phyloP scores from a whole-genome alignment of 2,329 filamentous ascomycete species.

The Colletotrichum echinochloae region DNA sequence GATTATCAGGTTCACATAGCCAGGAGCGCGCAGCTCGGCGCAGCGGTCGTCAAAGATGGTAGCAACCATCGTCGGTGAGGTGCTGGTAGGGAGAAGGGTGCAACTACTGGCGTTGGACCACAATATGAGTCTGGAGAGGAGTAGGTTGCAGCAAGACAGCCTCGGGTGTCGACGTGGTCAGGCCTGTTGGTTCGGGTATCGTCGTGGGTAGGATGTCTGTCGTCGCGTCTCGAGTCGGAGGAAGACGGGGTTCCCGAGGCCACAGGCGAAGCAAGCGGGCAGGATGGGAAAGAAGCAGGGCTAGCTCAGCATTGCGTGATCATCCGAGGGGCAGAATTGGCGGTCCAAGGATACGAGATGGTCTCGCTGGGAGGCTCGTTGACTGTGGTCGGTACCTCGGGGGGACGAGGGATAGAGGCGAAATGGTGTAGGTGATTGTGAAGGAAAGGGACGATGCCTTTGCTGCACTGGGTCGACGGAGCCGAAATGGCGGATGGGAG shows the following conservation, averaged over 20 bases:
- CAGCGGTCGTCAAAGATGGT: constrained; percentile 54
- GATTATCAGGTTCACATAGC: constrained; percentile 66
- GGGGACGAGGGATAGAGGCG: constrained; percentile 21
- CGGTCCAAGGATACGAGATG: constrained; percentile 5
- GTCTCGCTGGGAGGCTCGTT: constrained; percentile 14
- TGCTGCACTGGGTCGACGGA: neutral
- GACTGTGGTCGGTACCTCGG: constrained; percentile 23
- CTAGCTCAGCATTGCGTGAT: constrained; percentile 38
- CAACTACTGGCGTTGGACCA: neutral
- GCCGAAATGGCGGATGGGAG: constrained; percentile 2
- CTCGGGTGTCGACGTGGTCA: neutral
- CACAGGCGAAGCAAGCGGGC: constrained; percentile 19
- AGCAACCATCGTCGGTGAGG: constrained; percentile 21
- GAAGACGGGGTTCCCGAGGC: constrained; percentile 18
- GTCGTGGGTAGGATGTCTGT: constrained; percentile 10
- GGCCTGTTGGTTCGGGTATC: neutral
- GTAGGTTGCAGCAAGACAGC: neutral
- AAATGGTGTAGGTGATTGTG: constrained; percentile 18
- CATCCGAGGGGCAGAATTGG: neutral
- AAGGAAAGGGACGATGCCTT: constrained; percentile 7
- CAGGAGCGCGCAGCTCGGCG: constrained; percentile 64
- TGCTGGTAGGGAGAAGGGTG: neutral
- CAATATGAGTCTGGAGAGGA: neutral
- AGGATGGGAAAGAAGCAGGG: constrained; percentile 2
- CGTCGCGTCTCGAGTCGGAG: constrained; percentile 19